Percentiles rank a stretch among this genome's conserved stretches.
These are phyloP conservation scores for Tephrocybe sp. DNA, from an alignment of 768 basidiomycete species.

Conservation along the genomic window DNA sequence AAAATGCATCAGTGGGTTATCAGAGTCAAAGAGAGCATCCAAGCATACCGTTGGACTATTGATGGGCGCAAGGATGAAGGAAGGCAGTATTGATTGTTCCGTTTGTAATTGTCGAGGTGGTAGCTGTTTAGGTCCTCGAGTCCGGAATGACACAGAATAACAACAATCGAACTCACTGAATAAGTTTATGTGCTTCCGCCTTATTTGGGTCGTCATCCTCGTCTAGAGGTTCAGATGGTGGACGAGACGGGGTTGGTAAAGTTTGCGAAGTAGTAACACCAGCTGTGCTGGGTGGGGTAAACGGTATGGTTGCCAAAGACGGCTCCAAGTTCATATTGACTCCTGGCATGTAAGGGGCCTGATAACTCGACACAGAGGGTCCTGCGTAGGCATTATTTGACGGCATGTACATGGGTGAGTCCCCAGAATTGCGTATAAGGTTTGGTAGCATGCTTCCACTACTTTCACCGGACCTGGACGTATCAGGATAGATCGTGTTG, in stretches of 20 bases:
- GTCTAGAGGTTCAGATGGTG: slow-evolving; percentile 45
- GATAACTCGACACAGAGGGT: slow-evolving; percentile 37
- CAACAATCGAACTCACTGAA: slow-evolving; percentile 51
- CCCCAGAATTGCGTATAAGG: slow-evolving; percentile 49
- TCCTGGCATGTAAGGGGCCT: slow-evolving; percentile 49
- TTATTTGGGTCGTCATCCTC: slow-evolving; percentile 71
- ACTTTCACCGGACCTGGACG: slow-evolving; percentile 41
- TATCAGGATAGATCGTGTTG: slow-evolving; percentile 43
- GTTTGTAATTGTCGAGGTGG: slow-evolving; percentile 86
- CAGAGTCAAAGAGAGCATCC: neutral
- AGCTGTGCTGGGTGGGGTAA: slow-evolving; percentile 30
- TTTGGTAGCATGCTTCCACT: slow-evolving; percentile 53
- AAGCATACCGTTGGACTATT: slow-evolving; percentile 73
- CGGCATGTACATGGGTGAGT: slow-evolving; percentile 63
- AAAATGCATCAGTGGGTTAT: slow-evolving; percentile 8
- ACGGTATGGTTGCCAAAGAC: slow-evolving; percentile 48
- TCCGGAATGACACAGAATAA: neutral
- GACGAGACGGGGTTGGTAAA: slow-evolving; percentile 24
- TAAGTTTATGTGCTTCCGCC: slow-evolving; percentile 78
- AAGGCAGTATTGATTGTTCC: slow-evolving; percentile 83
- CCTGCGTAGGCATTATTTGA: slow-evolving; percentile 39
- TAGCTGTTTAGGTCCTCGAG: slow-evolving; percentile 46
- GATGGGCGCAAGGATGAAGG: slow-evolving; percentile 88
- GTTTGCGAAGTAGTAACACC: slow-evolving; percentile 32
- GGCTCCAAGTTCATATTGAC: slow-evolving; percentile 59